These are phyloP conservation scores for Nemania sp. DNA, from an alignment of 2,329 filamentous ascomycete genomes.

Conservation along the genomic window DNA sequence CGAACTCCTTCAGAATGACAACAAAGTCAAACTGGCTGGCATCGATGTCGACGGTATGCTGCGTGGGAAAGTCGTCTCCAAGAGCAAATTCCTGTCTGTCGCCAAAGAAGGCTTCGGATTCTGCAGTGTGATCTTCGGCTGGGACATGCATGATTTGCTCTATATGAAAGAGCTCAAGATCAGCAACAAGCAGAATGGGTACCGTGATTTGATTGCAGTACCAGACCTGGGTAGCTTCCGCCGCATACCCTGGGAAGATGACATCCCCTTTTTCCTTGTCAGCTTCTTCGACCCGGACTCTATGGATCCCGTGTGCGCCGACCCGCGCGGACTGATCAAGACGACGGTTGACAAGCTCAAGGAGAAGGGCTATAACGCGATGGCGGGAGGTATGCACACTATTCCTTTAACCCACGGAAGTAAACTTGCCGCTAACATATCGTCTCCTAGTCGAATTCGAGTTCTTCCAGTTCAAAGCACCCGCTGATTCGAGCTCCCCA, in stretches of 20 bases:
- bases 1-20: conserved; percentile 65
- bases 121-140: conserved; percentile 82
- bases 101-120: conserved; percentile 77
- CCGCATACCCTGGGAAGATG: conserved; percentile 77
- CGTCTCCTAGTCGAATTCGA: conserved; percentile 70
- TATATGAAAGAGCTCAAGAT: conserved; percentile 76
- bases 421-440: conserved; percentile 6
- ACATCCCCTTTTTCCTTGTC: conserved; percentile 75
- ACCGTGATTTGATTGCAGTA: conserved; percentile 73
- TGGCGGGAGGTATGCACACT: conserved; percentile 70
- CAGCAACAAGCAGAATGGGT: conserved; percentile 79
- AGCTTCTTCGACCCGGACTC: conserved; percentile 74
- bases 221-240: conserved; percentile 72
- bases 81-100: conserved; percentile 80
- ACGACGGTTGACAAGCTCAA: conserved; percentile 62
- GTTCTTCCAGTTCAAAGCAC: conserved; percentile 55
- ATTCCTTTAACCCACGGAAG: background rate
- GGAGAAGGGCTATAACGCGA: conserved; percentile 66
- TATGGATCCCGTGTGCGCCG: conserved; percentile 65
- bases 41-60: conserved; percentile 77
- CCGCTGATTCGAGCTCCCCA: conserved; percentile 48
- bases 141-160: conserved; percentile 85
- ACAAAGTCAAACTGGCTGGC: conserved; percentile 75
- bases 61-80: conserved; percentile 78
- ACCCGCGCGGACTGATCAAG: conserved; percentile 69